phyloP scores from a whole-genome alignment of 805 yeast genomes.

The Zygoascus ofunaensis region DNA sequence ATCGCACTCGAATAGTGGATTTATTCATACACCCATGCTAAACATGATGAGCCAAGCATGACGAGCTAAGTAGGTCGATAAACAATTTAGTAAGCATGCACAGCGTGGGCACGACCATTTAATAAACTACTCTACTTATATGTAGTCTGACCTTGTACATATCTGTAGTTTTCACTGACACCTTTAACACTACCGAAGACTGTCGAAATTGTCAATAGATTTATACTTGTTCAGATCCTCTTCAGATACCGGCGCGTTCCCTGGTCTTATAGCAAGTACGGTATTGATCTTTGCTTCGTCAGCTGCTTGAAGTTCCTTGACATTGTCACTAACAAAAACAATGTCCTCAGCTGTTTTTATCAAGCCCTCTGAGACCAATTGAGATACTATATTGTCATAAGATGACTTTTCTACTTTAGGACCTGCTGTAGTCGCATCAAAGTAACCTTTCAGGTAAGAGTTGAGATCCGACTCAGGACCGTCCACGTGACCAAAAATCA shows the following conservation, averaged over 20 bases:
- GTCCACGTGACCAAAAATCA: slow-evolving; percentile 50
- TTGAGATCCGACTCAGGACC: slow-evolving; percentile 39
- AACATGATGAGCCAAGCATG: too few species aligned
- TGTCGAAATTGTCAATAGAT: neutral
- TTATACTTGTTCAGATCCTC: slow-evolving; percentile 1
- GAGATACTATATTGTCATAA: slow-evolving; percentile 45
- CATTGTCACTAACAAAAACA: slow-evolving; percentile 73
- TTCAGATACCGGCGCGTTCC: slow-evolving; percentile 39
- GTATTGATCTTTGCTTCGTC: slow-evolving; percentile 50
- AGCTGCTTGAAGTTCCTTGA: slow-evolving; percentile 71
- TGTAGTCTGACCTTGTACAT: too few species aligned
- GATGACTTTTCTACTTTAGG: slow-evolving; percentile 50
- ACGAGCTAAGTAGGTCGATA: too few species aligned
- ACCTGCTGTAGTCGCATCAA: slow-evolving; percentile 80
- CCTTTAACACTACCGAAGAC: too few species aligned
- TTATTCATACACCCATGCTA: too few species aligned
- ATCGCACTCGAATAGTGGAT: too few species aligned
- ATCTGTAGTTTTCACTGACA: too few species aligned
- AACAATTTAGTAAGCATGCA: too few species aligned
- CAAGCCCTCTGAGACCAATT: slow-evolving; percentile 35
- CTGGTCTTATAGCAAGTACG: slow-evolving; percentile 58
- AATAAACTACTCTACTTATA: too few species aligned
- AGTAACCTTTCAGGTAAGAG: slow-evolving; percentile 51
- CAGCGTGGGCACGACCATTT: too few species aligned
- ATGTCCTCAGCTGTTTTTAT: slow-evolving; percentile 28